These are phyloP conservation scores for Simplicillium aogashimaense DNA, from an alignment of 2,329 filamentous ascomycete genomes.

Conservation along the genomic window DNA sequence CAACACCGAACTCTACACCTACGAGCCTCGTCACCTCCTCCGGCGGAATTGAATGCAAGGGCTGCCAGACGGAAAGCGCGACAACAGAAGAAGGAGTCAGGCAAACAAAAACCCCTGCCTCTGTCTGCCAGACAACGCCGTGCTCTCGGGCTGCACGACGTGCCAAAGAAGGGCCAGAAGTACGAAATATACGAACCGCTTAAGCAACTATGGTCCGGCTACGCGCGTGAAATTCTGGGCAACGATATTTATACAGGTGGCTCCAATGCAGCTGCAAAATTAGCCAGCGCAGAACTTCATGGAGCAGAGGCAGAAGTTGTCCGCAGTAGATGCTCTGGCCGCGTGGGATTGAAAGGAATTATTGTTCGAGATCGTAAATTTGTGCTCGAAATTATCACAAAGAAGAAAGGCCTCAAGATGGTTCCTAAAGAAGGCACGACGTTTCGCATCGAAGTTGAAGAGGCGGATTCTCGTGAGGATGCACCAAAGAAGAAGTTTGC, in stretches of 20 bases:
- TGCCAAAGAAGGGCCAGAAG: conserved; percentile 51
- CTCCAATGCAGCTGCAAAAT: conserved; percentile 55
- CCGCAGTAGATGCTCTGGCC: conserved; percentile 66
- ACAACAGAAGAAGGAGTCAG: conserved; percentile 32
- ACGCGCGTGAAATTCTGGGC: conserved; percentile 74
- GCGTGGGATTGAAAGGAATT: conserved; percentile 78
- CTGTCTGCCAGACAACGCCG: conserved; percentile 75
- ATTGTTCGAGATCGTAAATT: conserved; percentile 83
- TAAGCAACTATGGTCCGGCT: conserved; percentile 71
- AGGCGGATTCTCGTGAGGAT: conserved; percentile 11
- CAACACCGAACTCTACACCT: conserved; percentile 74
- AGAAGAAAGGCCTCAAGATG: conserved; percentile 58
- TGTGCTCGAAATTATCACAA: conserved; percentile 75
- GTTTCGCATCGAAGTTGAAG: conserved; percentile 65
- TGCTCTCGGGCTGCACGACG: conserved; percentile 59
- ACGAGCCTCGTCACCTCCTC: conserved; percentile 60
- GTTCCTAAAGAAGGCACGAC: conserved; percentile 86
- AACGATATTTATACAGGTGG: conserved; percentile 46
- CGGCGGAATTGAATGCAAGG: conserved; percentile 44
- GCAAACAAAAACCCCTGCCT: conserved; percentile 48
- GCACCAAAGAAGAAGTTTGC: conserved; percentile 35
- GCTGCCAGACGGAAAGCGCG: conserved; percentile 42
- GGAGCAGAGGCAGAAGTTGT: conserved; percentile 78
- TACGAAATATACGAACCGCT: conserved; percentile 72
- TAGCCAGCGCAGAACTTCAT: conserved; percentile 83